Evolutionary conservation across 2,329 filamentous ascomycete genomes (phyloP), one percentile per base, ranked within the genome.

Genomic region (Fonsecaea monophora): DNA sequence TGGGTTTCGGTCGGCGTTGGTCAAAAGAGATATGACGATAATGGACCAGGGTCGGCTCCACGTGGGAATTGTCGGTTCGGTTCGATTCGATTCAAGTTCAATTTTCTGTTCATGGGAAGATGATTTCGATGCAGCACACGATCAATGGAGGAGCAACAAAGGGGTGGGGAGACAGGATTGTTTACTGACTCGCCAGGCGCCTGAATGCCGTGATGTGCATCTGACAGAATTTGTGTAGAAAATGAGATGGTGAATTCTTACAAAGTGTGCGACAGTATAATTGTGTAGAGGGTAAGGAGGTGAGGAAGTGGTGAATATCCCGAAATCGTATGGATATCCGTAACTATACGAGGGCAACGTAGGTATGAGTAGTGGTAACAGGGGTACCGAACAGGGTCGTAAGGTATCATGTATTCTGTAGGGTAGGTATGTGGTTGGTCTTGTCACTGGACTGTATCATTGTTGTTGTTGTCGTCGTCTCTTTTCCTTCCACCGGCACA

Each of bases 81-180:
- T 10, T 40, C 25, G 25, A 25, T 34, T 32, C 34, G 53, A 50
- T 50, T 50, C 25, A 55, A 60, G 10, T 35, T 42, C 32, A 15
- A 50, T 53, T 62, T 48, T 15, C 40, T 54, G 25, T 67, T 59
- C 53, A 60, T 59, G 60, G 68, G 48, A 34, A 48, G 35, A 69
- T 53, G 65, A 67, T 35, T 62, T 69, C 38, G 45, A 69, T 60
- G 68, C 62, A 57, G 62, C 58, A 63, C 62, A 67, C 50, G 62
- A 67, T 56, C 55, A 37, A 63, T 67, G 62, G 59, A 45, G 58
- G 45, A 55, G 62, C 15, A 15, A 45, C 37, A 38, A 42, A 42
- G 40, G 60, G 57, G 57, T 34, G 34, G 48, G 40, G 30, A 40
- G 40, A 48, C 25, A 56, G 53, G 34, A 38, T 40, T 7, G 40